Base-by-base conservation (phyloP, 2,329 filamentous ascomycete genomes). In the Huntiella moniliformis region DNA sequence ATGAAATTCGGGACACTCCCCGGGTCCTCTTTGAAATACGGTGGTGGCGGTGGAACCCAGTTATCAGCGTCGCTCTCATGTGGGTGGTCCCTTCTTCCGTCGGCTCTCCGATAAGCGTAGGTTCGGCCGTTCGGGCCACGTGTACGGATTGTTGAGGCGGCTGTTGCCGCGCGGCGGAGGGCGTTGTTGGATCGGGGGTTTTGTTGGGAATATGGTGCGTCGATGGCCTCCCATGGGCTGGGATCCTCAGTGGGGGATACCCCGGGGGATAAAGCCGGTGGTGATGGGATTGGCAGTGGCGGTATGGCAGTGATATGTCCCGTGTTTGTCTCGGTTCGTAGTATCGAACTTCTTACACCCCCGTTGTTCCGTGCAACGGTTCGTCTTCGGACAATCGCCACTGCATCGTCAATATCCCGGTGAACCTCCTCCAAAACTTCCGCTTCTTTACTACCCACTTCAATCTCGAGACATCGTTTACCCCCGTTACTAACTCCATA, bases 51-150 rank as follows among this genome's bases (percentile, higher is more conserved):
- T 4, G 83, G 82, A 4, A 86, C 80, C 84, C 84, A 92, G 54
- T 87, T 84, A 55, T 91, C 84, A 3, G 83, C 82, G 57, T 91
- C 83, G 52, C 82, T 88, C 60, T 91, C 83, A 58, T 91, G 82
- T 3, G 83, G 83, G 53, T 85, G 70, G 54, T 87, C 79, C 37
- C 73, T 67, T 37, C 77, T 68, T 5, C 78, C 77, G 59, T 83
- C 78, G 11, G 79, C 78, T 39, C 79, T 71, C 38, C 77, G 72
- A 56, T 80, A 82, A 53, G 77, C 63, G 39, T 77, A 67, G 35
- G 62, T 67, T 1, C 74, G 64, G 53, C 66, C 61, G 36, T 73
- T 63, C 42, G 69, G 64, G 52, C 74, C 75, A 41, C 80, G 69
- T 17, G 74, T 71, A 46, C 81, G 75, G 53, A 76, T 85, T 10